Conservation (phyloP, 202 grass and related monocot species). For the Alloteropsis angusta region DNA sequence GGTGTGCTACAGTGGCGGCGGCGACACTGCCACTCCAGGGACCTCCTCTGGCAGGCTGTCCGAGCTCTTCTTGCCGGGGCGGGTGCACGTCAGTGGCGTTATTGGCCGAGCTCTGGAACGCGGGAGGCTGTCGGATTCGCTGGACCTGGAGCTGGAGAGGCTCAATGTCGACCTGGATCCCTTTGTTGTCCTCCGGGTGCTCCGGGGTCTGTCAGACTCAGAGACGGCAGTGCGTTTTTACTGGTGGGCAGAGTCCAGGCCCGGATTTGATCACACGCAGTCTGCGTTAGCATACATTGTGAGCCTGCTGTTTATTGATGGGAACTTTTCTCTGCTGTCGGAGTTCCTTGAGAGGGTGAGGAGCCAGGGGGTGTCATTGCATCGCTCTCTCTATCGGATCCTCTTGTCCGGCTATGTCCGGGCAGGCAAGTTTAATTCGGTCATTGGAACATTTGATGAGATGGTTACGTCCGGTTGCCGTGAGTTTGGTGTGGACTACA, state of each 20-base stretch:
- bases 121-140: conserved; percentile 36
- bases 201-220: conserved; percentile 57
- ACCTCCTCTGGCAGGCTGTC: conserved; percentile 21
- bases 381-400: conserved; percentile 69
- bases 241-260: conserved; percentile 70
- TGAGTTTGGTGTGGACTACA: conserved; percentile 64
- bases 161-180: conserved; percentile 56
- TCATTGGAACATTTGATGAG: conserved; percentile 76
- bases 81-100: conserved; percentile 17
- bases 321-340: conserved; percentile 41
- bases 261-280: conserved; percentile 52
- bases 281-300: conserved; percentile 49
- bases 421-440: conserved; percentile 39
- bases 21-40: not conserved
- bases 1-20: not conserved
- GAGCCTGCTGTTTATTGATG: conserved; percentile 56
- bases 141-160: conserved; percentile 56
- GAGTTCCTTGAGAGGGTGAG: conserved; percentile 56
- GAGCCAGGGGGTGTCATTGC: conserved; percentile 40
- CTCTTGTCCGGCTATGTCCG: conserved; percentile 62
- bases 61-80: conserved; percentile 29
- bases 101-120: conserved; percentile 37
- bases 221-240: conserved; percentile 64
- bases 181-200: conserved; percentile 57
- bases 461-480: conserved; percentile 60